These are phyloP conservation scores for Protea cynaroides DNA, from an alignment of 164 flowering plant genomes.

Conservation along the genomic window DNA sequence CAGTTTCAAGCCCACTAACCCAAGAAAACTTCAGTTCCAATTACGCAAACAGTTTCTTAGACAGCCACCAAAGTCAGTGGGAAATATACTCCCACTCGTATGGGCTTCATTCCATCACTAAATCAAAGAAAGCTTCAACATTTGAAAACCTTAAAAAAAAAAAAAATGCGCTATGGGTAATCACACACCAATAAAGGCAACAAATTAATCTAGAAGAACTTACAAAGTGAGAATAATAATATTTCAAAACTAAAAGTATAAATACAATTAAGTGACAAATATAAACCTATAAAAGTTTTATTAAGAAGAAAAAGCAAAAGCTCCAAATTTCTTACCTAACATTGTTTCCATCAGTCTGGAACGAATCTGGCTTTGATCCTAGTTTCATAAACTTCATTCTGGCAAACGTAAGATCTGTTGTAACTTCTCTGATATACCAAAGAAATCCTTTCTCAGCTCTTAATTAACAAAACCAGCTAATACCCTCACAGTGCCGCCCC, in stretches of 20 bases:
- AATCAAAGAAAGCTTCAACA: background rate
- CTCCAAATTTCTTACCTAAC: conserved; percentile 48
- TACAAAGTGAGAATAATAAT: no score
- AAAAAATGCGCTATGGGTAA: background rate
- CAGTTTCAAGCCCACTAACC: background rate
- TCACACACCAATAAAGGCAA: no score
- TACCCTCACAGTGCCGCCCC: background rate
- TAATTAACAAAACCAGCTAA: conserved; percentile 14
- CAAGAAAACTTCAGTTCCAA: background rate
- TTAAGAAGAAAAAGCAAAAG: background rate
- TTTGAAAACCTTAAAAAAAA: background rate
- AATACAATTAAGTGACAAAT: background rate
- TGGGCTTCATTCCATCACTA: background rate
- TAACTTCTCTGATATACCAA: conserved; percentile 11
- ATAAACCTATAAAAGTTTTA: background rate
- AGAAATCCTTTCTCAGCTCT: conserved; percentile 14
- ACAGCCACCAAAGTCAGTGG: background rate
- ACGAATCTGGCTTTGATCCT: conserved; percentile 92
- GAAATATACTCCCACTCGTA: background rate
- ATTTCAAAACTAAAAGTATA: no score
- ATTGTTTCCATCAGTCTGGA: conserved; percentile 70
- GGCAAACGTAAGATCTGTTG: conserved; percentile 19
- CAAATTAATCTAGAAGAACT: no score
- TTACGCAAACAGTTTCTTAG: background rate
- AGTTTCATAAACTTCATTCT: conserved; percentile 99